Evolutionary conservation across 1,284 basidiomycete species (phyloP).

Genomic region (Rhodotorula mucilaginosa): DNA sequence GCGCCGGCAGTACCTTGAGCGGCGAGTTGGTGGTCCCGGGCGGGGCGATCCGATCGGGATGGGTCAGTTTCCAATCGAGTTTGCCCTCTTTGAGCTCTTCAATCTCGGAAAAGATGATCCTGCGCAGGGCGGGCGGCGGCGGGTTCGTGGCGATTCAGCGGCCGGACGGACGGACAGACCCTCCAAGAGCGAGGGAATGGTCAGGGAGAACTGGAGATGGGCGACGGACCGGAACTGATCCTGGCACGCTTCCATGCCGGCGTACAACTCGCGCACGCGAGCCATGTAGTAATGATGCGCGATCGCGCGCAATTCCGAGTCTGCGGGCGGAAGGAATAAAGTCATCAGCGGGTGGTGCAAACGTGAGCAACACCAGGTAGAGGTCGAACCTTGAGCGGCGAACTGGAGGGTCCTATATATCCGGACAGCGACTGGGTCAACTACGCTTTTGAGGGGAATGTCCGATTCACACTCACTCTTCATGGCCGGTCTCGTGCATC

Average conservation of each 20-base stretch:
- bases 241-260: constrained; percentile 28
- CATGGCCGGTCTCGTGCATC: constrained; percentile 8
- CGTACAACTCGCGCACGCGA: constrained; percentile 32
- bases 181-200: no score
- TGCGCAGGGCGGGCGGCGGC: not conserved
- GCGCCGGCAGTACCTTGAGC: not conserved
- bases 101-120: constrained; percentile 31
- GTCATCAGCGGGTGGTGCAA: not conserved
- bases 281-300: constrained; percentile 39
- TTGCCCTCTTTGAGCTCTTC: constrained; percentile 32
- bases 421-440: not conserved
- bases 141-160: no score
- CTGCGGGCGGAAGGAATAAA: not conserved
- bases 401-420: constrained; percentile 3
- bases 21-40: constrained; percentile 4
- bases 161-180: no score
- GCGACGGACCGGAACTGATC: constrained; percentile 35
- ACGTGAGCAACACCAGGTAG: no score
- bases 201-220: not conserved
- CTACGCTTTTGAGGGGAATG: no score
- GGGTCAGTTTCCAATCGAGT: constrained; percentile 22
- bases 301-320: constrained; percentile 28
- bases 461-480: not conserved
- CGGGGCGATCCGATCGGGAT: constrained; percentile 14
- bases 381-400: constrained; percentile 14